These are phyloP conservation scores for Lavandula angustifolia DNA, from an alignment of 257 asterid species.

Conservation along the genomic window DNA sequence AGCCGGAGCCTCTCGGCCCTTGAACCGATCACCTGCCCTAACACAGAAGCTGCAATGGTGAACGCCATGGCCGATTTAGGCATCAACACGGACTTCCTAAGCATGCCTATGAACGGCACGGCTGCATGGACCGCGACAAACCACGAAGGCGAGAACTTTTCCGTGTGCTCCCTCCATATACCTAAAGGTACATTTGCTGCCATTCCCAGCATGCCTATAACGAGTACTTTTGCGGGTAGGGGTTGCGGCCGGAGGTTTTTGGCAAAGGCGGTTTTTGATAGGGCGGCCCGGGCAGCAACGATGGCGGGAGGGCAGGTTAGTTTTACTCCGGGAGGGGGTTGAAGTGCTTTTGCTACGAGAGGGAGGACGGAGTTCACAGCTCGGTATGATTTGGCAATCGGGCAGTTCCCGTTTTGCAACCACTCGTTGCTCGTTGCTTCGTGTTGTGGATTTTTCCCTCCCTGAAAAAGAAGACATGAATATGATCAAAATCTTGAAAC, in stretches of 20 bases:
- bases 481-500: background rate
- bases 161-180: slow-evolving; percentile 91
- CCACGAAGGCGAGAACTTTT: slow-evolving; percentile 86
- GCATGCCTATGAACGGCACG: slow-evolving; percentile 88
- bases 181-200: slow-evolving; percentile 86
- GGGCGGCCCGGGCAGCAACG: slow-evolving; percentile 78
- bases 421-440: slow-evolving; percentile 83
- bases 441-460: slow-evolving; percentile 51
- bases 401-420: slow-evolving; percentile 86
- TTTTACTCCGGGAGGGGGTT: slow-evolving; percentile 68
- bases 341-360: slow-evolving; percentile 78
- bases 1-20: slow-evolving; percentile 69
- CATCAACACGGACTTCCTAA: slow-evolving; percentile 83
- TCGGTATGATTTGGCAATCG: slow-evolving; percentile 89
- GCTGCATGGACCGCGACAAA: slow-evolving; percentile 93
- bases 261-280: slow-evolving; percentile 77
- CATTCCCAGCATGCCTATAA: slow-evolving; percentile 76
- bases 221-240: slow-evolving; percentile 70
- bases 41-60: slow-evolving; percentile 83
- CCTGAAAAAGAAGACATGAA: slow-evolving; percentile 45
- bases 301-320: slow-evolving; percentile 70
- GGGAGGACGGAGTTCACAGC: slow-evolving; percentile 78
- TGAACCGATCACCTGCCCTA: slow-evolving; percentile 94
- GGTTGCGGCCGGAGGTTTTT: slow-evolving; percentile 92
- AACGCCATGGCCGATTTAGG: slow-evolving; percentile 94